phyloP scores from a whole-genome alignment of 1,284 basidiomycete species.

The Meira nashicola region DNA sequence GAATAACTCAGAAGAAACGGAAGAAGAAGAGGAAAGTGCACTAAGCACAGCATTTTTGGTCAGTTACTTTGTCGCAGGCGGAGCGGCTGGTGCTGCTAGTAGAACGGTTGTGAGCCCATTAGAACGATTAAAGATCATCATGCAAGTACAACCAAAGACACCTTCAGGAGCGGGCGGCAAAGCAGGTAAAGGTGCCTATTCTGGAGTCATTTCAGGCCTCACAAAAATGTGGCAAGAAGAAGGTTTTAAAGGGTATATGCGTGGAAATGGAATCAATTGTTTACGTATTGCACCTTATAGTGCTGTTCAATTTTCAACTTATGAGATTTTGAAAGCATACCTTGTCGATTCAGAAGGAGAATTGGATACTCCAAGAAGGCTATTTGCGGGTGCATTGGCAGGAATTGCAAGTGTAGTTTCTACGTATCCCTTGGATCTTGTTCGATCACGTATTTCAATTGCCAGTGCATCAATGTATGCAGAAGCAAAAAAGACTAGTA shows the following conservation, averaged over 20 bases:
- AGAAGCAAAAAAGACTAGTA: constrained; percentile 25
- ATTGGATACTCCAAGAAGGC: constrained; percentile 74
- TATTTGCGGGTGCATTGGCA: constrained; percentile 78
- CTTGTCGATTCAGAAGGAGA: constrained; percentile 54
- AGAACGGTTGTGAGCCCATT: constrained; percentile 86
- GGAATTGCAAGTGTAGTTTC: constrained; percentile 84
- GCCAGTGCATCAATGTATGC: constrained; percentile 56
- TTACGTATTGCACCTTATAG: constrained; percentile 72
- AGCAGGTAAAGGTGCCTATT: constrained; percentile 37
- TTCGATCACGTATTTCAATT: constrained; percentile 85
- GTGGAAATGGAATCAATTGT: constrained; percentile 80
- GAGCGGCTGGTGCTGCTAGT: constrained; percentile 61
- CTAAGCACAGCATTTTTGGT: constrained; percentile 30
- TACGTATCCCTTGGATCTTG: constrained; percentile 88
- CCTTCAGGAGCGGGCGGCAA: constrained; percentile 13
- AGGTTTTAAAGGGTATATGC: constrained; percentile 85
- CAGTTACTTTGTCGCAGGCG: constrained; percentile 65
- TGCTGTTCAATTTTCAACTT: constrained; percentile 85
- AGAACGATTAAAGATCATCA: constrained; percentile 89
- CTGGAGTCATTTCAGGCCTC: constrained; percentile 43
- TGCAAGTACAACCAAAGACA: constrained; percentile 57
- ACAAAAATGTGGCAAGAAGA: constrained; percentile 79
- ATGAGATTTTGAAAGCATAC: constrained; percentile 72
- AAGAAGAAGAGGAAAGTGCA: constrained; percentile 14
- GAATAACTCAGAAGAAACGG: constrained; percentile 3